Base-by-base conservation (phyloP, 768 basidiomycete genomes). In the Chiua virens region DNA sequence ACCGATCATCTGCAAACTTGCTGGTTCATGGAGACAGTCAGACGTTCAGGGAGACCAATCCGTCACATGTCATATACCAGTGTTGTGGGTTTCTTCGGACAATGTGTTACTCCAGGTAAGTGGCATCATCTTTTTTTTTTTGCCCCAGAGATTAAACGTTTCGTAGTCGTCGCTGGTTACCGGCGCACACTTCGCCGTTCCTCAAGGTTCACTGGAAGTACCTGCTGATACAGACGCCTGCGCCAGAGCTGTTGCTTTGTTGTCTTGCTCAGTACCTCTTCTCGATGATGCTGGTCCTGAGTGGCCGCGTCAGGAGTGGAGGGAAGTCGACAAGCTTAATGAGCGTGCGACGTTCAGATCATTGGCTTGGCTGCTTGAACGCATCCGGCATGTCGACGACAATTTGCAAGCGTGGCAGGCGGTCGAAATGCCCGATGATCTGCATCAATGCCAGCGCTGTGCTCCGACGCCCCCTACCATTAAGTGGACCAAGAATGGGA, bases 301-400 rank as follows among this genome's bases (percentile, higher is more conserved):
- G 60, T 98, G 95, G 95, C 82, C 87, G 6, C 75, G 74, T 27
- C 82, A 79, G 13, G 54, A 61, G 6, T 97, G 91, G 92, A 73
- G 70, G 37, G 88, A 92, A 59, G 82, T 98, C 39, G 92, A 96
- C 67, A 87, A 89, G 58, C 75, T 92, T 9, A 87, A 95, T 58
- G 91, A 96, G 63, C 85, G 93, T 4, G 73, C 79, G 11, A 86
- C 84, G 1, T 96, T 94, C 75, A 82, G 81, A 54, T 76, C 85
- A 5, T 65, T 96, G 15, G 88, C 92, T 3, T 98, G 95, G 94
- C 71, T 97, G 18, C 73, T 92, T 21, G 90, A 94, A 63, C 83
- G 92, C 44, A 79, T 95, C 54, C 83, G 89, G 13, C 81, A 85
- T 51, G 80, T 92, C 50, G 81, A 87, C 21, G 82, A 82, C 34